These are phyloP conservation scores for Aspergillus latus DNA, from an alignment of 2,329 filamentous ascomycete genomes.

Conservation along the genomic window DNA sequence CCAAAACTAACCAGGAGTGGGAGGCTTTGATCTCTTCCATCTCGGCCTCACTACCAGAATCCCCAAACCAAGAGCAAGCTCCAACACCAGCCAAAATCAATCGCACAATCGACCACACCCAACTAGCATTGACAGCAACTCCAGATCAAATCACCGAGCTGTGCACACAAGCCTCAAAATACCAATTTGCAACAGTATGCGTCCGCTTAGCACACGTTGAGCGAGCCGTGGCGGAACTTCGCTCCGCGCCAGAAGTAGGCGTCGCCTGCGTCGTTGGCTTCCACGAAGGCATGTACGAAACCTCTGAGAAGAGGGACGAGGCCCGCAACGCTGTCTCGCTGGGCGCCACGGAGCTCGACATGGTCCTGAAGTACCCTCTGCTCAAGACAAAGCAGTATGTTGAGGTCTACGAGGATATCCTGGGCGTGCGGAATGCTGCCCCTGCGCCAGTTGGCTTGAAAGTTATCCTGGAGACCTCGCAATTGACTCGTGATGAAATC, in stretches of 20 bases:
- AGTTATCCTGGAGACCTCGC: constrained; percentile 60
- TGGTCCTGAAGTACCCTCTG: constrained; percentile 57
- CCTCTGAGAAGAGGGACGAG: constrained; percentile 52
- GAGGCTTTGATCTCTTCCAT: constrained; percentile 28
- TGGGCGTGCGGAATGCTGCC: constrained; percentile 51
- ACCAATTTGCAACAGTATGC: constrained; percentile 53
- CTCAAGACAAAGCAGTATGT: constrained; percentile 49
- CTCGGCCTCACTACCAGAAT: constrained; percentile 28
- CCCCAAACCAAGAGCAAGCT: constrained; percentile 19
- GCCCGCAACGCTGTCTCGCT: constrained; percentile 49
- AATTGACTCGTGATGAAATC: constrained; percentile 51
- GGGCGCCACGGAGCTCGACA: constrained; percentile 58
- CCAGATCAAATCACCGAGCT: constrained; percentile 52
- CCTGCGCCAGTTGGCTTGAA: constrained; percentile 49
- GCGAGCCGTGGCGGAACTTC: constrained; percentile 50
- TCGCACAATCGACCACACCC: constrained; percentile 46
- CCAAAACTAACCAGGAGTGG: constrained; percentile 37
- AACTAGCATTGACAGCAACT: constrained; percentile 45
- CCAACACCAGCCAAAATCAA: constrained; percentile 31
- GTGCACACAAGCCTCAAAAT: constrained; percentile 54
- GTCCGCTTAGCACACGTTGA: constrained; percentile 56
- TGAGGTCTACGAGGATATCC: constrained; percentile 54
- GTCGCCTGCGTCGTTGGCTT: constrained; percentile 62
- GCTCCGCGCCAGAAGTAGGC: constrained; percentile 44
- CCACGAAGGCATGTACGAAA: constrained; percentile 58